Percentiles rank a stretch among this genome's conserved stretches.
Conservation (phyloP, 1,284 basidiomycete genomes). For the Pascua guehoae region DNA sequence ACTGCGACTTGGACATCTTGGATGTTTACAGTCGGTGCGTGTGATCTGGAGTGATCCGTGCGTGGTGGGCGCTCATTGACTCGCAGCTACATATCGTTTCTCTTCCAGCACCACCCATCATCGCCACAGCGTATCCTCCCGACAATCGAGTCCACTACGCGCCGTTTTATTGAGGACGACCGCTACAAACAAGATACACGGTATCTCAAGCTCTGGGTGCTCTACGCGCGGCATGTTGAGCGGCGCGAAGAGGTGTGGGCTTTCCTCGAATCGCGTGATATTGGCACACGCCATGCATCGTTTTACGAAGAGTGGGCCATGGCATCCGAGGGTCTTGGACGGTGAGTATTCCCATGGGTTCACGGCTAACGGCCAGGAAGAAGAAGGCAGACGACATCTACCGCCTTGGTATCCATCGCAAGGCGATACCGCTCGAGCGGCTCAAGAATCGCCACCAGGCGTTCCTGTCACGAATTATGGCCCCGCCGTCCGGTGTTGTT, state of each 20-base stretch:
- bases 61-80: constrained; percentile 5
- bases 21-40: constrained; percentile 51
- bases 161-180: constrained; percentile 72
- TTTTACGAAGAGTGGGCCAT: constrained; percentile 84
- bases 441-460: constrained; percentile 78
- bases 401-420: constrained; percentile 74
- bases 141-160: constrained; percentile 68
- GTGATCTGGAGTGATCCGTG: constrained; percentile 22
- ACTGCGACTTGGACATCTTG: constrained; percentile 52
- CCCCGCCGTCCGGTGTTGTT: constrained; percentile 39
- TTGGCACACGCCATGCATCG: constrained; percentile 71
- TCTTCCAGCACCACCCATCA: constrained; percentile 56
- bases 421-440: constrained; percentile 75
- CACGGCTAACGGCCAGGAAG: constrained; percentile 51
- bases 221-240: constrained; percentile 67
- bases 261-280: constrained; percentile 69
- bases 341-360: constrained; percentile 55
- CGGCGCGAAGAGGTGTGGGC: constrained; percentile 63
- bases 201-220: constrained; percentile 83
- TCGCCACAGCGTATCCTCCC: constrained; percentile 69
- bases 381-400: constrained; percentile 80
- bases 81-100: constrained; percentile 43
- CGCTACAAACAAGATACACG: constrained; percentile 80
- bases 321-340: constrained; percentile 65
- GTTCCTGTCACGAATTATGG: constrained; percentile 69